phyloP scores from a whole-genome alignment of 1,139 yeast genomes.

The Candida anutae region DNA sequence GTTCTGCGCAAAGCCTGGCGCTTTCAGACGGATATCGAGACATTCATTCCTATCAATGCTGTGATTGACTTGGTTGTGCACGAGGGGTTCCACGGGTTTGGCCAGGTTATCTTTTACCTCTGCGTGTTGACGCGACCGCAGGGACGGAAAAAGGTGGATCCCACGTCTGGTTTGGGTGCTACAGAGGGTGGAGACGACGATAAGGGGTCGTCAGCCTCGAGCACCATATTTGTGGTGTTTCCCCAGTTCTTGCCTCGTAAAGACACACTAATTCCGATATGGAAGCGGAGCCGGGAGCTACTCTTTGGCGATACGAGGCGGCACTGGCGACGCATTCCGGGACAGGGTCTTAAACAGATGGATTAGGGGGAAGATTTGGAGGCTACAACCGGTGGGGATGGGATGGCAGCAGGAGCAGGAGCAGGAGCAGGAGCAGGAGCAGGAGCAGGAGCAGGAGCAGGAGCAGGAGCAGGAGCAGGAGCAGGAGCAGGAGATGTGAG shows the following conservation, averaged over 20 bases:
- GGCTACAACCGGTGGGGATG: too few relatives aligned
- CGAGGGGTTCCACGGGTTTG: conserved; percentile 59
- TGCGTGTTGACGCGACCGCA: conserved; percentile 42
- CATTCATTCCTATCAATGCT: conserved; percentile 44
- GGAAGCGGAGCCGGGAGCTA: conserved; percentile 31
- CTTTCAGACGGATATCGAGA: conserved; percentile 12
- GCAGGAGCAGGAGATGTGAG: too few relatives aligned
- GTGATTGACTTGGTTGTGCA: conserved; percentile 57
- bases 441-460: too few relatives aligned
- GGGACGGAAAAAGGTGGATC: too few relatives aligned
- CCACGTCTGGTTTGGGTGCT: conserved; percentile 9
- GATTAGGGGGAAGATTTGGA: too few relatives aligned
- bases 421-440: too few relatives aligned
- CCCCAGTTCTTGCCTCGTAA: conserved; percentile 40
- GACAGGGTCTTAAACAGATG: conserved; percentile 27
- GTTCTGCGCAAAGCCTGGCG: conserved; percentile 22
- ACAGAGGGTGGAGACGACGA: conserved; percentile 3
- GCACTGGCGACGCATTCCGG: conserved; percentile 39
- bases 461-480: too few relatives aligned
- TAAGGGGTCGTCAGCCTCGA: conserved; percentile 11
- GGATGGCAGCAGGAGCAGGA: too few relatives aligned
- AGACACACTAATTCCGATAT: conserved; percentile 32
- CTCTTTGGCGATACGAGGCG: conserved; percentile 29
- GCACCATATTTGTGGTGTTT: conserved; percentile 40
- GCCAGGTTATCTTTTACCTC: conserved; percentile 54